Evolutionary conservation across 139 green algal species (phyloP).

Genomic region (Tetraselmis striata): DNA sequence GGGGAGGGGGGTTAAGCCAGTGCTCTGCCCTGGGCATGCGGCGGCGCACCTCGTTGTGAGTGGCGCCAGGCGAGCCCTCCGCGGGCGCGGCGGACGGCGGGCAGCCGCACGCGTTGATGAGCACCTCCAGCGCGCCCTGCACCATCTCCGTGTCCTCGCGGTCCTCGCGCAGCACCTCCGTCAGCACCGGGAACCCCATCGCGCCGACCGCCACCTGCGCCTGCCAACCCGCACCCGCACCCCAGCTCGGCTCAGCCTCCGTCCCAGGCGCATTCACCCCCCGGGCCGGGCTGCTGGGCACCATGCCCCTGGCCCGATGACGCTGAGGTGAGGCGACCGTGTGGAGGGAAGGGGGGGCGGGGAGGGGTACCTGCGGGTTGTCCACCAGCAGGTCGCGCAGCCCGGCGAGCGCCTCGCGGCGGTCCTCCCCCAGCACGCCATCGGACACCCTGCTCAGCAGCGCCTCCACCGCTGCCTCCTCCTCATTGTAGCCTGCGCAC

Average conservation of each 20-base stretch:
- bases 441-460: constrained; percentile 70
- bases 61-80: not conserved
- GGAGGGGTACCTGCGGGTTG: constrained; percentile 43
- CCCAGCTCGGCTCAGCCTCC: not conserved
- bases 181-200: constrained; percentile 67
- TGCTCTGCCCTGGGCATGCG: no score
- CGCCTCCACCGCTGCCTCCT: constrained; percentile 57
- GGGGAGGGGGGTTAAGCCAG: no score
- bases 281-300: not conserved
- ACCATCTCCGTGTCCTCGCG: constrained; percentile 72
- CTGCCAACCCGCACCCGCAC: constrained; percentile 5
- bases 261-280: not conserved
- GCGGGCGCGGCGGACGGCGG: not conserved
- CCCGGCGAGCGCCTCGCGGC: constrained; percentile 58
- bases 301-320: not conserved
- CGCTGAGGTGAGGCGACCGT: not conserved
- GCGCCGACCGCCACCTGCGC: constrained; percentile 64
- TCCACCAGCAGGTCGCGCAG: constrained; percentile 57
- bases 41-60: not conserved
- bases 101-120: constrained; percentile 20
- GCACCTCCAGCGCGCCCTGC: constrained; percentile 70
- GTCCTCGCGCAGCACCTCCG: constrained; percentile 62
- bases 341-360: no score
- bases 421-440: constrained; percentile 62
- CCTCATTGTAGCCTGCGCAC: constrained; percentile 21